Evolutionary conservation across 2,329 filamentous ascomycete genomes (phyloP), one percentile per base, ranked within the genome.

Genomic region (Diatrype stigma): DNA sequence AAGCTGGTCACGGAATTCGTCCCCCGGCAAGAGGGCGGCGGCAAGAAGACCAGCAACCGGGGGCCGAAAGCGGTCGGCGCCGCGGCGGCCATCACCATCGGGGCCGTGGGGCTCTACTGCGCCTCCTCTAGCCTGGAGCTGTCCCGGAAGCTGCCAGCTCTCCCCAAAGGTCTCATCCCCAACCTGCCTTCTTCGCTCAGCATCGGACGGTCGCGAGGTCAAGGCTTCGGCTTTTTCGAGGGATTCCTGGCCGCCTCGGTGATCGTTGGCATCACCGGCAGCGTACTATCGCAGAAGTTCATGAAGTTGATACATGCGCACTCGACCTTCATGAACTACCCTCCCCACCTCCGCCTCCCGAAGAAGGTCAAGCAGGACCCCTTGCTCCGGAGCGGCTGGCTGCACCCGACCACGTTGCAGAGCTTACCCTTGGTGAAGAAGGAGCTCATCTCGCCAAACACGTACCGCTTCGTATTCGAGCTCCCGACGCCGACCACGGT

Each of bases 341-440:
- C 73, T 22, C 50, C 70, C 11, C 73, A 72, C 55, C 67, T 70
- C 48, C 75, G 73, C 50, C 58, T 71, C 28, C 65, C 66, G 3
- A 72, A 65, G 54, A 55, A 63, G 22, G 61, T 67, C 34, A 70
- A 68, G 51, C 59, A 65, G 1, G 66, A 76, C 42, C 67, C 69
- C 3, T 69, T 76, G 23, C 60, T 67, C 50, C 57, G 67, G 49
- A 61, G 68, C 48, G 78, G 77, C 6, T 77, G 77, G 63, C 68
- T 82, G n/a, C 71, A 79, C 35, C 69, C 79, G 0, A 67, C 73
- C 21, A 66, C 67, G 16, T 82, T 75, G 59, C 72, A 75, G 48
- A 62, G 64, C 4, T 68, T 83, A 14, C 73, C 75, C 0, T 66
- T 83, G 1, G 56, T 60, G 5, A 59, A 63, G 28, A 76, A 75